Percentiles rank a stretch among this genome's conserved stretches.
These are phyloP conservation scores for Sparassis latifolia DNA, from an alignment of 1,284 basidiomycete species.

Conservation along the genomic window DNA sequence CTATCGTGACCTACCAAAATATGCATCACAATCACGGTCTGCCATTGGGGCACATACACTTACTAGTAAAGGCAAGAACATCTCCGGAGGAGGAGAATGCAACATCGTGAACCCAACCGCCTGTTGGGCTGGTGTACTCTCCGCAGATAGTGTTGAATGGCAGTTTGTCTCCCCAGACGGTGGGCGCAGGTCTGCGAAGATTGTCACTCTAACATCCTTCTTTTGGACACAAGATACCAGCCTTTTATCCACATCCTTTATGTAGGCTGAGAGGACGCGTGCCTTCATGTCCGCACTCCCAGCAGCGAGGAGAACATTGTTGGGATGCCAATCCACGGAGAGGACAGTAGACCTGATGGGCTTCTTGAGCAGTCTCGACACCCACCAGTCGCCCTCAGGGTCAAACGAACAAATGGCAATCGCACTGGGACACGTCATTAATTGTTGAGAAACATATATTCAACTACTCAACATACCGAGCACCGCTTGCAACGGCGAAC, in stretches of 20 bases:
- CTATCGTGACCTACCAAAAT: conserved; percentile 76
- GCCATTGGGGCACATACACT: conserved; percentile 21
- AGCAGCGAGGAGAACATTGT: conserved; percentile 86
- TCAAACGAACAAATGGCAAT: conserved; percentile 96
- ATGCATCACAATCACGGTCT: not conserved
- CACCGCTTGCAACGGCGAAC: conserved; percentile 97
- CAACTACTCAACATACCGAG: conserved; percentile 51
- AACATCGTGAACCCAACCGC: conserved; percentile 96
- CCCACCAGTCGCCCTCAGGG: conserved; percentile 99
- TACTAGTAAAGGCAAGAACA: conserved; percentile 86
- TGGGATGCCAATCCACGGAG: conserved; percentile 96
- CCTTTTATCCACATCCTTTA: conserved; percentile 98
- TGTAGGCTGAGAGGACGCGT: conserved; percentile 87
- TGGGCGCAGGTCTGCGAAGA: conserved; percentile 67
- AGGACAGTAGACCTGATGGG: conserved; percentile 78
- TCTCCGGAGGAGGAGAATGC: conserved; percentile 95
- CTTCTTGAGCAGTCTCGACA: conserved; percentile 95
- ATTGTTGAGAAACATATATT: not conserved
- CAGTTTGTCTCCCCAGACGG: conserved; percentile 95
- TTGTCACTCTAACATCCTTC: not conserved
- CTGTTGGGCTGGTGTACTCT: conserved; percentile 82
- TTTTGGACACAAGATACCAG: conserved; percentile 25
- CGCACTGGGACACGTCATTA: conserved; percentile 42
- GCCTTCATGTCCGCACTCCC: conserved; percentile 95
- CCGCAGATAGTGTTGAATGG: conserved; percentile 98